Evolutionary conservation across 495 filamentous ascomycete species (phyloP).

Genomic region (Bacidia gigantensis): DNA sequence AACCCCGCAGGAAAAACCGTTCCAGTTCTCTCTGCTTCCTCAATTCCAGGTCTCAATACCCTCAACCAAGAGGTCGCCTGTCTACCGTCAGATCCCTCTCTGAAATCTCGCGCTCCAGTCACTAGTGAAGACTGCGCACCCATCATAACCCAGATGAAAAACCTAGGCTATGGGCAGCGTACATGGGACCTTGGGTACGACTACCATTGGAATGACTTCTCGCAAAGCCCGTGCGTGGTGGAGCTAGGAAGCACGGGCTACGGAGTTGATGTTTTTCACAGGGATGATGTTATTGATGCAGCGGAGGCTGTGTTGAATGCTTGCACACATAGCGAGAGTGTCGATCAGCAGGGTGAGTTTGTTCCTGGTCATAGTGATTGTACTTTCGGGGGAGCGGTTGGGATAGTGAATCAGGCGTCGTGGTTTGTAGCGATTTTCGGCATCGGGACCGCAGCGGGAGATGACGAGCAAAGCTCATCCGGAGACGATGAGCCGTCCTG

Average conservation of each 20-base stretch:
- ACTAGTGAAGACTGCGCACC: neutral
- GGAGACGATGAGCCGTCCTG: neutral
- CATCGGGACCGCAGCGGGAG: neutral
- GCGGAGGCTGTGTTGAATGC: neutral
- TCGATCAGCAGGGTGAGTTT: neutral
- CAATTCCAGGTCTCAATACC: too few relatives aligned
- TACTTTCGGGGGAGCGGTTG: neutral
- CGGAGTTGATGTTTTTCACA: neutral
- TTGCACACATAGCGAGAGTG: too few relatives aligned
- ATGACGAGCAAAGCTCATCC: neutral
- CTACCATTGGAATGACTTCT: neutral
- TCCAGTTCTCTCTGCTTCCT: too few relatives aligned
- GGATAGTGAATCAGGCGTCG: neutral
- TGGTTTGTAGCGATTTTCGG: neutral
- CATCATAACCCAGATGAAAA: neutral
- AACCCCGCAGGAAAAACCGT: too few relatives aligned
- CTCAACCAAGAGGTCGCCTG: too few relatives aligned
- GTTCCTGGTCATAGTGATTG: neutral
- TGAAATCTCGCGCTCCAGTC: neutral
- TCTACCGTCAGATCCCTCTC: neutral
- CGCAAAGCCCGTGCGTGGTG: neutral
- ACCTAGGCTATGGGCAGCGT: neutral
- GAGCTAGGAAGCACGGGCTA: neutral
- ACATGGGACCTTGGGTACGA: neutral
- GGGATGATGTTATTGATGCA: neutral